These are phyloP conservation scores for Cladosporium colombiae DNA, from an alignment of 2,329 filamentous ascomycete species.

Conservation along the genomic window DNA sequence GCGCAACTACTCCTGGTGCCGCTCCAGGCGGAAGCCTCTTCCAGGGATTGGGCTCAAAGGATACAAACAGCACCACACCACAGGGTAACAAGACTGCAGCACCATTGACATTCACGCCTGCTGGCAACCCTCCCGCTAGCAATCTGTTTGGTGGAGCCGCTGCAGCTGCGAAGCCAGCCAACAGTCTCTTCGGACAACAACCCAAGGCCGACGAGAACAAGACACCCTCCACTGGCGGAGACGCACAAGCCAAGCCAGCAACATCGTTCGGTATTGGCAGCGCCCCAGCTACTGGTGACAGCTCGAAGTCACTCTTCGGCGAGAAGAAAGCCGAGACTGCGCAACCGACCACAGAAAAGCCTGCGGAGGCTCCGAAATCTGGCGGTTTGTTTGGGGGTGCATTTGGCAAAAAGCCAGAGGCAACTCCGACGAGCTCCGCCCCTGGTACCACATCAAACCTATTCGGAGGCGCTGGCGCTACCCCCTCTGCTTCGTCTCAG, in stretches of 20 bases:
- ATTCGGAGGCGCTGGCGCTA: conserved; percentile 15
- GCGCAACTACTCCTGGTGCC: conserved; percentile 7
- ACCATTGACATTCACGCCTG: conserved; percentile 31
- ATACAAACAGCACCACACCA: conserved; percentile 26
- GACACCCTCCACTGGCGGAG: conserved; percentile 9
- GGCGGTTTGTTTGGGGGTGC: conserved; percentile 14
- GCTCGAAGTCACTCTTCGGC: conserved; percentile 14
- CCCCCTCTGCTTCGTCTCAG: conserved; percentile 4
- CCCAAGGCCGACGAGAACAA: conserved; percentile 22
- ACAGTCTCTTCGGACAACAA: conserved; percentile 22
- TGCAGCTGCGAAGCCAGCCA: conserved; percentile 19
- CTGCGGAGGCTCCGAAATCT: conserved; percentile 10
- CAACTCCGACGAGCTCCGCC: conserved; percentile 32
- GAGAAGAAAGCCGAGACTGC: conserved; percentile 15
- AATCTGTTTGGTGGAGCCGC: conserved; percentile 11
- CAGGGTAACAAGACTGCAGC: conserved; percentile 26
- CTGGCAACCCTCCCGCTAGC: conserved; percentile 30
- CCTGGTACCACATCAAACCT: conserved; percentile 20
- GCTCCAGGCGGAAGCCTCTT: conserved; percentile 18
- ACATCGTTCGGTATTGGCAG: conserved; percentile 2
- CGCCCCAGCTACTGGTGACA: conserved; percentile 1
- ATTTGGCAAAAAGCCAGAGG: conserved; percentile 21
- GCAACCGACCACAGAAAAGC: conserved; percentile 18
- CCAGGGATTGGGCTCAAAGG: conserved; percentile 10
- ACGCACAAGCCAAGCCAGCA: conserved; percentile 7